Evolutionary conservation across 73 alveolate genomes (phyloP).

Genomic region (Stentor coeruleus): DNA sequence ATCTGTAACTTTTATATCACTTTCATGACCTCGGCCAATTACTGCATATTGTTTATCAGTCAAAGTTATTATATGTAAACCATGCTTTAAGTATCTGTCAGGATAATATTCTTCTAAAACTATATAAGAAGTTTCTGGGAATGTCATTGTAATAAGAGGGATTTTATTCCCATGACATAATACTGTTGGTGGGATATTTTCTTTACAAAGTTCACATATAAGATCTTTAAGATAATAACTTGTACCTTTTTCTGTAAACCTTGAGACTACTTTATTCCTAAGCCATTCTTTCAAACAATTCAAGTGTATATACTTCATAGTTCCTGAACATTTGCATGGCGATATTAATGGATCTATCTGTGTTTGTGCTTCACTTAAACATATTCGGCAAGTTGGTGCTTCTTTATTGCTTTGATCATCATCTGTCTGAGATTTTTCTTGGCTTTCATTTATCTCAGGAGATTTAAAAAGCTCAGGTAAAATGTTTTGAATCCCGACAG

Average conservation of each 20-base stretch:
- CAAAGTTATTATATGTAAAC: neutral
- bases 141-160: neutral
- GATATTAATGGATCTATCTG: constrained; percentile 69
- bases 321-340: constrained; percentile 90
- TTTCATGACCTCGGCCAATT: constrained; percentile 59
- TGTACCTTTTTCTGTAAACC: neutral
- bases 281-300: constrained; percentile 87
- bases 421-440: constrained; percentile 17
- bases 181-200: constrained; percentile 25
- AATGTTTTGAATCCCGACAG: neutral
- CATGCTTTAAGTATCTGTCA: neutral
- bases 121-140: constrained; percentile 28
- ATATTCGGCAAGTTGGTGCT: constrained; percentile 62
- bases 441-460: no score
- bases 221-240: constrained; percentile 27
- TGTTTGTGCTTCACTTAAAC: constrained; percentile 70
- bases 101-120: constrained; percentile 18
- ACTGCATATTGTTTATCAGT: neutral
- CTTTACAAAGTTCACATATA: constrained; percentile 35
- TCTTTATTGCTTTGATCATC: neutral
- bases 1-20: constrained; percentile 49
- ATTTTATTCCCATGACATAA: neutral
- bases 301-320: constrained; percentile 74
- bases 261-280: constrained; percentile 41
- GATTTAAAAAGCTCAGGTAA: no score